Conservation (phyloP, 306 rosid species). For the Hylodesmum podocarpum region DNA sequence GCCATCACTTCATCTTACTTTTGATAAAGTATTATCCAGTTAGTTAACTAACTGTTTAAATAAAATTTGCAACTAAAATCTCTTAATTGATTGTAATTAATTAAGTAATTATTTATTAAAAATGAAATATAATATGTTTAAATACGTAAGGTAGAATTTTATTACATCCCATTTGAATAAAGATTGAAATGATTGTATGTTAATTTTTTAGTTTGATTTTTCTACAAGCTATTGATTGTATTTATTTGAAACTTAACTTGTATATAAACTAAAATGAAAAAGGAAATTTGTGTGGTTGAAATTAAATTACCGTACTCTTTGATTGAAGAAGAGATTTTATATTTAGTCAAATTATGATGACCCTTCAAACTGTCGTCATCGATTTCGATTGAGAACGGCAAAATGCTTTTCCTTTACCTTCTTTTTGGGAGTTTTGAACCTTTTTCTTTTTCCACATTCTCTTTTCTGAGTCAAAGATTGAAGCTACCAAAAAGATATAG, state of each 20-base stretch:
- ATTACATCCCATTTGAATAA: background rate
- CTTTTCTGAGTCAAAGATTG: slow-evolving; percentile 33
- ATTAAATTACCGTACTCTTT: background rate
- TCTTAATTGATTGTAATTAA: background rate
- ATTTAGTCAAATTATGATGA: background rate
- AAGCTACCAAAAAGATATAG: background rate
- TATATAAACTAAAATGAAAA: background rate
- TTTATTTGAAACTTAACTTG: background rate
- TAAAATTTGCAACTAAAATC: background rate
- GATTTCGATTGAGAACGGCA: background rate
- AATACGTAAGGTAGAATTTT: background rate
- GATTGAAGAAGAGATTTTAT: background rate
- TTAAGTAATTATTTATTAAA: background rate
- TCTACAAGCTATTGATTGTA: background rate
- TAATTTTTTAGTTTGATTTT: background rate
- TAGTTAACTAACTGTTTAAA: background rate
- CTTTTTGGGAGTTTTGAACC: background rate
- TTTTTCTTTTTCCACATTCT: background rate
- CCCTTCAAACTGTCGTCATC: background rate
- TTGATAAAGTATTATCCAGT: background rate
- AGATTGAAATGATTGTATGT: background rate
- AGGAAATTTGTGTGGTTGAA: background rate
- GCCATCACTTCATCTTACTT: background rate
- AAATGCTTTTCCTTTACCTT: slow-evolving; percentile 12
- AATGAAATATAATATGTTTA: background rate